Conservation (phyloP, 2,329 filamentous ascomycete genomes). For the Lomentospora prolificans region DNA sequence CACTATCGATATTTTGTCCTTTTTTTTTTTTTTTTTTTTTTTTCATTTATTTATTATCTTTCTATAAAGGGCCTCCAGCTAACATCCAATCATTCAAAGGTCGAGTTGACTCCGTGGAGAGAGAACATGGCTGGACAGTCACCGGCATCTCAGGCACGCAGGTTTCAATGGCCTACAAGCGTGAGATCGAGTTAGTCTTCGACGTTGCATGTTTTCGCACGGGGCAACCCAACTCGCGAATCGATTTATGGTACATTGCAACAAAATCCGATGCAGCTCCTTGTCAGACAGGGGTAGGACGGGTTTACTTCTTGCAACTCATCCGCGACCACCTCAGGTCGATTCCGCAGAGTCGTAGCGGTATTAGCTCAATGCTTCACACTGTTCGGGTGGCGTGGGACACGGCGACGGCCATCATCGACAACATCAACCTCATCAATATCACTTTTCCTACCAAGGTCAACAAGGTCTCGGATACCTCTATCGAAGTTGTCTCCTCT, state of each 20-base stretch:
- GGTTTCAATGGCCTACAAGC: slow-evolving; percentile 64
- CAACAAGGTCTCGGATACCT: slow-evolving; percentile 53
- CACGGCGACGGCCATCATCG: slow-evolving; percentile 46
- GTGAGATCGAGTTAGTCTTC: slow-evolving; percentile 65
- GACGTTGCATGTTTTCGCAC: slow-evolving; percentile 52
- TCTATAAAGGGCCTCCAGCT: too few species aligned
- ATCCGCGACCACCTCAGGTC: slow-evolving; percentile 59
- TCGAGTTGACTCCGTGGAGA: slow-evolving; percentile 56
- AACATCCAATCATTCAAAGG: slow-evolving; percentile 37
- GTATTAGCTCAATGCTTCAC: slow-evolving; percentile 46
- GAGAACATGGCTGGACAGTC: slow-evolving; percentile 61
- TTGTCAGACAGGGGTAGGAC: slow-evolving; percentile 50
- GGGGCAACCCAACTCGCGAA: slow-evolving; percentile 37
- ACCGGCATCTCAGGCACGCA: slow-evolving; percentile 50
- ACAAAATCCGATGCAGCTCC: slow-evolving; percentile 43
- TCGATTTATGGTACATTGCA: slow-evolving; percentile 63
- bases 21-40: too few species aligned
- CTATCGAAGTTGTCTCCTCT: slow-evolving; percentile 49
- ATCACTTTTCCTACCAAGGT: slow-evolving; percentile 56
- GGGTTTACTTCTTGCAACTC: slow-evolving; percentile 65
- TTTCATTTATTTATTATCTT: too few species aligned
- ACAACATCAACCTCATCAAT: slow-evolving; percentile 52
- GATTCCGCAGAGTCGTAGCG: slow-evolving; percentile 47
- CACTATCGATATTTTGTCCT: not conserved
- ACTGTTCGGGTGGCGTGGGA: slow-evolving; percentile 58